These are phyloP conservation scores for Reutealis trisperma DNA, from an alignment of 345 rosid species.

Conservation along the genomic window DNA sequence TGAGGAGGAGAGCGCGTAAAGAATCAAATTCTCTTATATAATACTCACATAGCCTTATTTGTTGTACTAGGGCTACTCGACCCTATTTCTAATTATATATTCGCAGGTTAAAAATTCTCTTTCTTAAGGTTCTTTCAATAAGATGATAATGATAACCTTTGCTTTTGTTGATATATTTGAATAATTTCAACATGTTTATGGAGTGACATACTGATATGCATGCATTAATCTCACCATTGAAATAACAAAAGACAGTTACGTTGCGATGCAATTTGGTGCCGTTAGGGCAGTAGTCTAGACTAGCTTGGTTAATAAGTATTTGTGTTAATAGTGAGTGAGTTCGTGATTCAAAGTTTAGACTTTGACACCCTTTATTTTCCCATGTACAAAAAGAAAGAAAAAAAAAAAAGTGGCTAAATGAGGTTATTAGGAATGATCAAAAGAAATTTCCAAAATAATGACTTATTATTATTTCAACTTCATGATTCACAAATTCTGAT, in stretches of 20 bases:
- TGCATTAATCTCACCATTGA: background rate
- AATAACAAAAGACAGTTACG: too few species aligned
- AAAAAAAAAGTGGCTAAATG: background rate
- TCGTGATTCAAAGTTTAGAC: too few species aligned
- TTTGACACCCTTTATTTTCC: too few species aligned
- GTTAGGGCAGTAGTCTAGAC: too few species aligned
- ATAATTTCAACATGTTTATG: too few species aligned
- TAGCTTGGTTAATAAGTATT: too few species aligned
- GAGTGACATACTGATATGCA: background rate
- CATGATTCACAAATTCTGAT: too few species aligned
- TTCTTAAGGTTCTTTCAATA: background rate
- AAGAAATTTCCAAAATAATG: background rate
- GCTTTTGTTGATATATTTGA: background rate
- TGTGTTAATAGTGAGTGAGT: too few species aligned
- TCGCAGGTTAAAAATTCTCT: background rate
- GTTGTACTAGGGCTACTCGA: slow-evolving; percentile 3
- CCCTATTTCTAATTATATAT: slow-evolving; percentile 10
- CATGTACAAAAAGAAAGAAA: too few species aligned
- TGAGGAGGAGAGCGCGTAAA: slow-evolving; percentile 43
- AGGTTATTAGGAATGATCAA: background rate
- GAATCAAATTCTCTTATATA: background rate
- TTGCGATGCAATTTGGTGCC: too few species aligned
- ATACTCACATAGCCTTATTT: background rate
- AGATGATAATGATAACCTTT: background rate
- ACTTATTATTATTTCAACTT: background rate